These are phyloP conservation scores for Fusarium siculi DNA, from an alignment of 2,329 filamentous ascomycete species.

Conservation along the genomic window DNA sequence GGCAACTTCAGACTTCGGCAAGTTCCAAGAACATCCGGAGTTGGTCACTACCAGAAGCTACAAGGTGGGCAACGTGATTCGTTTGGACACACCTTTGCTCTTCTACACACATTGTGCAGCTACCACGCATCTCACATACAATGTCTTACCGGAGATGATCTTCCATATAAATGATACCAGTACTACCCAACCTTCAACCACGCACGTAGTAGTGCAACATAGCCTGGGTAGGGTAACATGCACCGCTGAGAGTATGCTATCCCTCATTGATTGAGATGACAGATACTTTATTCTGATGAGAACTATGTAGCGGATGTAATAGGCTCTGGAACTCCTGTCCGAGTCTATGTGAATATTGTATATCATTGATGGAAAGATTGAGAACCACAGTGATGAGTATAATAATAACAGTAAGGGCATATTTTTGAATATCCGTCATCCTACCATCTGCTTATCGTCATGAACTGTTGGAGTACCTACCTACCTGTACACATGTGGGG, in stretches of 20 bases:
- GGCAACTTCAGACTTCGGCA: not conserved
- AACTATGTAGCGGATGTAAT: not conserved
- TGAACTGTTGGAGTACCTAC: not conserved
- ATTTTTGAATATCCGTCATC: not conserved
- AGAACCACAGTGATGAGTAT: not conserved
- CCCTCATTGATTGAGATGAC: not conserved
- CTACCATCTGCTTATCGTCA: not conserved
- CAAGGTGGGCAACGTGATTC: not conserved
- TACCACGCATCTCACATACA: not conserved
- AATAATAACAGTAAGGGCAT: not conserved
- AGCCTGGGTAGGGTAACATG: not conserved
- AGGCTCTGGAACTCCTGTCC: not conserved
- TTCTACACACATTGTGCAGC: not conserved
- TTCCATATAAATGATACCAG: constrained; percentile 16
- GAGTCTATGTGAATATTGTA: not conserved
- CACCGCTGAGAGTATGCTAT: not conserved
- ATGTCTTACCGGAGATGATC: constrained; percentile 29
- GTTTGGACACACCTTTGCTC: not conserved
- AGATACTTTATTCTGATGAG: not conserved
- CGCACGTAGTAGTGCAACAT: not conserved
- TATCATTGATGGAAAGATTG: not conserved
- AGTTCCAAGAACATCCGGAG: not conserved
- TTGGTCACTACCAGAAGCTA: not conserved
- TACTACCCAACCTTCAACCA: not conserved
- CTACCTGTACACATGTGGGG: constrained; percentile 15